phyloP scores from a whole-genome alignment of 352 stramenopile species.

The Pythium insidiosum region DNA sequence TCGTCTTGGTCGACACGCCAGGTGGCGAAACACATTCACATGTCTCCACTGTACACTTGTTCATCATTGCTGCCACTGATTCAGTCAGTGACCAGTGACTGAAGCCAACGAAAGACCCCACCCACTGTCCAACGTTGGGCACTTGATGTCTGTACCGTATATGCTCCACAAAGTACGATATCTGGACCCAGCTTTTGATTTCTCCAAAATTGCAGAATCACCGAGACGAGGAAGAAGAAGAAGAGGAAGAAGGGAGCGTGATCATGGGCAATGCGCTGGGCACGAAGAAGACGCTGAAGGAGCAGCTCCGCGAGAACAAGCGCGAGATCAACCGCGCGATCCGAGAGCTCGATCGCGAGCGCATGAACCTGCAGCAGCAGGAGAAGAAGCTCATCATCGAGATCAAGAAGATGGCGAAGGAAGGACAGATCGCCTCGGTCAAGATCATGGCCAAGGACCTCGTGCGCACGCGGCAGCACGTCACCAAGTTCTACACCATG shows the following conservation, averaged over 20 bases:
- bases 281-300: constrained; percentile 81
- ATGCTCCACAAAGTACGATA: too few relatives aligned
- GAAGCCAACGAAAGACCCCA: too few relatives aligned
- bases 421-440: constrained; percentile 93
- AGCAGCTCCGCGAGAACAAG: constrained; percentile 96
- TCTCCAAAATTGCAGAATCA: too few relatives aligned
- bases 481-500: constrained; percentile 99
- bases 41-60: too few relatives aligned
- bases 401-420: constrained; percentile 97
- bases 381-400: constrained; percentile 95
- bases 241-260: not conserved
- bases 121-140: too few relatives aligned
- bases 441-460: constrained; percentile 98
- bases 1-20: too few relatives aligned
- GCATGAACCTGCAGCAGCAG: constrained; percentile 86
- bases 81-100: too few relatives aligned
- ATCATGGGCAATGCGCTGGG: constrained; percentile 68
- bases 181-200: too few relatives aligned
- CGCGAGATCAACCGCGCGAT: constrained; percentile 95
- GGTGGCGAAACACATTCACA: too few relatives aligned
- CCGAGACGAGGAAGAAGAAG: not conserved
- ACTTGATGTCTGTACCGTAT: too few relatives aligned
- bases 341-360: constrained; percentile 95
- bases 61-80: too few relatives aligned
- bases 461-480: constrained; percentile 93